Conservation (phyloP, 495 filamentous ascomycete species). For the Tuber borchii region DNA sequence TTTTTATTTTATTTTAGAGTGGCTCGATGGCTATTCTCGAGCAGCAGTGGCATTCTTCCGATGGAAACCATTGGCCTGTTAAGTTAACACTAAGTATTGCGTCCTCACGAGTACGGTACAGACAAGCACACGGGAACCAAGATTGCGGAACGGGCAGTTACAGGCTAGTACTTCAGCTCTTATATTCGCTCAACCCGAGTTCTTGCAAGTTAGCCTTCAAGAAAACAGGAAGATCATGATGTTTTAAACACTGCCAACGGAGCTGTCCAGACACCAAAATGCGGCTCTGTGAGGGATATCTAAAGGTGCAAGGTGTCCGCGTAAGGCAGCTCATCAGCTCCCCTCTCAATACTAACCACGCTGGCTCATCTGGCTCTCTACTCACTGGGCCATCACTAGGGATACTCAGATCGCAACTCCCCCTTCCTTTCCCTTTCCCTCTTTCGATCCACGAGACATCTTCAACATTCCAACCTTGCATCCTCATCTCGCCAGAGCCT, state of each 20-base stretch:
- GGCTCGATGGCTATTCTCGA: background rate
- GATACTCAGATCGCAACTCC: background rate
- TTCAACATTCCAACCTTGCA: background rate
- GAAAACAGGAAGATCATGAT: background rate
- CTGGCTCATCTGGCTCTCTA: background rate
- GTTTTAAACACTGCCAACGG: background rate
- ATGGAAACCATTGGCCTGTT: background rate
- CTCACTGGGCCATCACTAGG: background rate
- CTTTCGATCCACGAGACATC: background rate
- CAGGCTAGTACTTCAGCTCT: background rate
- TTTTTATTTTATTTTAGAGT: background rate
- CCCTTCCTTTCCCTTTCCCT: background rate
- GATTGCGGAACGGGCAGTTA: background rate
- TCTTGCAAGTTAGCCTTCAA: background rate
- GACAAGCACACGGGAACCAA: background rate
- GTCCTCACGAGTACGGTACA: background rate
- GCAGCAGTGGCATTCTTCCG: background rate
- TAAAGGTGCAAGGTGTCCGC: background rate
- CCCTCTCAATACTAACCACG: background rate
- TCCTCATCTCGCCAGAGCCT: background rate
- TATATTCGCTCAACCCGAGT: background rate
- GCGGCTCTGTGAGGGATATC: background rate
- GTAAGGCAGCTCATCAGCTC: background rate
- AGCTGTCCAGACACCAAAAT: background rate
- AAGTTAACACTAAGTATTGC: background rate